A percentile compares a stretch with the other conserved stretches of the same genome.
These are phyloP conservation scores for Jacaranda copaia DNA, from an alignment of 257 asterid genomes.

Conservation along the genomic window DNA sequence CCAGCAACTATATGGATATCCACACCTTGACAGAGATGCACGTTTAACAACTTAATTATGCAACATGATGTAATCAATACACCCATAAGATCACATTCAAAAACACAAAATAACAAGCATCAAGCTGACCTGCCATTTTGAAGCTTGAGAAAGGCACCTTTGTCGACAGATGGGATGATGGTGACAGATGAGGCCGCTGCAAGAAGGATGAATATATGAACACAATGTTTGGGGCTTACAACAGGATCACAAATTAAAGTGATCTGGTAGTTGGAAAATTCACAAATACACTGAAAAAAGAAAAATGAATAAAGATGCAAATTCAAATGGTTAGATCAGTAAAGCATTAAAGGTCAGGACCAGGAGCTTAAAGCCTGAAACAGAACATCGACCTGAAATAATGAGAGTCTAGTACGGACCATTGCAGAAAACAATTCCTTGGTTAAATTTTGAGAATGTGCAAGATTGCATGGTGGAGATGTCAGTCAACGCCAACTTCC, in stretches of 20 bases:
- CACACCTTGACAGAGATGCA: neutral
- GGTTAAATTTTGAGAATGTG: constrained; percentile 71
- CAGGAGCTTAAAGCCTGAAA: constrained; percentile 50
- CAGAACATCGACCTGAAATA: constrained; percentile 78
- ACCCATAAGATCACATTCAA: constrained; percentile 17
- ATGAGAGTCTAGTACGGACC: constrained; percentile 97
- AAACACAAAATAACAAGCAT: constrained; percentile 4
- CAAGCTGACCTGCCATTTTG: constrained; percentile 90
- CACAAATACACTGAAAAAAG: neutral
- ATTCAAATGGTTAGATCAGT: constrained; percentile 40
- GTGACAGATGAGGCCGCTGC: constrained; percentile 78
- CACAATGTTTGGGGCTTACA: constrained; percentile 26
- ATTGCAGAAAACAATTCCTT: constrained; percentile 83
- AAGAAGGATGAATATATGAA: constrained; percentile 40
- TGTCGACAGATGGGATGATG: constrained; percentile 60
- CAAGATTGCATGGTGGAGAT: constrained; percentile 72
- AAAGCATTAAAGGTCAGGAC: constrained; percentile 46
- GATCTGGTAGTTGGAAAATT: constrained; percentile 4
- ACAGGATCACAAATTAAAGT: constrained; percentile 30
- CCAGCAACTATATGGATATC: too few relatives aligned
- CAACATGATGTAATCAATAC: neutral
- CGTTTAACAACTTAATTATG: constrained; percentile 23
- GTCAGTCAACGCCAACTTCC: constrained; percentile 84
- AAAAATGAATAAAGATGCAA: constrained; percentile 32
- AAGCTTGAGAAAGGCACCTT: constrained; percentile 85